These are phyloP conservation scores for Curvularia sp. DNA, from an alignment of 2,329 filamentous ascomycete species.

Conservation along the genomic window DNA sequence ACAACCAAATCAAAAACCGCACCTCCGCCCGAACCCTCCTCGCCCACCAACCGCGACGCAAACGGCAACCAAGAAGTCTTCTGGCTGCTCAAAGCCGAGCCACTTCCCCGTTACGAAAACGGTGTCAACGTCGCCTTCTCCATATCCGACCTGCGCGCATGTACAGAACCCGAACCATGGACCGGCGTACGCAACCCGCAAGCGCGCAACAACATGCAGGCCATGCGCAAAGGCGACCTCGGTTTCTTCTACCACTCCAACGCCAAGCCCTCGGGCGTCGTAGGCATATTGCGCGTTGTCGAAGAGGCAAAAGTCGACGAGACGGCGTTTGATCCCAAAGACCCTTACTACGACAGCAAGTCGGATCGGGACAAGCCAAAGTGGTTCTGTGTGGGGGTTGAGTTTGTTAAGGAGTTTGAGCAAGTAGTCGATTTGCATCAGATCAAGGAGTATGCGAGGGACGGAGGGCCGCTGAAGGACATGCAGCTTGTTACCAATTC, in stretches of 20 bases:
- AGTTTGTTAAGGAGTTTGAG: constrained; percentile 82
- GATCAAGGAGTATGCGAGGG: constrained; percentile 67
- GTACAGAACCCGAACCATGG: constrained; percentile 84
- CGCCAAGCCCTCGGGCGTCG: constrained; percentile 86
- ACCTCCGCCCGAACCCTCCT: constrained; percentile 23
- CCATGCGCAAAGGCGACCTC: constrained; percentile 89
- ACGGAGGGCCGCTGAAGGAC: constrained; percentile 66
- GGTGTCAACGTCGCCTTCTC: constrained; percentile 91
- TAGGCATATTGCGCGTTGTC: constrained; percentile 87
- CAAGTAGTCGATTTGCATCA: constrained; percentile 73
- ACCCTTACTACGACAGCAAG: constrained; percentile 84
- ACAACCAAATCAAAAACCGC: constrained; percentile 18
- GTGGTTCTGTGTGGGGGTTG: constrained; percentile 90
- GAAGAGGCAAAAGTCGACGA: constrained; percentile 82
- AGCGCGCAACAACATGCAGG: constrained; percentile 87
- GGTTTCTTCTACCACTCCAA: constrained; percentile 98
- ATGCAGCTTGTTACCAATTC: constrained; percentile 86
- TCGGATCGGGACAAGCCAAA: constrained; percentile 73
- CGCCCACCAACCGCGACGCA: constrained; percentile 37
- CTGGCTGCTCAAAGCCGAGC: constrained; percentile 68
- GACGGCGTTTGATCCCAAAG: constrained; percentile 72
- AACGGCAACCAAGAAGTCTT: constrained; percentile 44
- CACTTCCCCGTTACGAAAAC: constrained; percentile 83
- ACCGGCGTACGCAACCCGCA: constrained; percentile 66
- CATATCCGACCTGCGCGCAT: constrained; percentile 83